Evolutionary conservation across 768 basidiomycete species (phyloP).

Genomic region (Trametes sanguinea): DNA sequence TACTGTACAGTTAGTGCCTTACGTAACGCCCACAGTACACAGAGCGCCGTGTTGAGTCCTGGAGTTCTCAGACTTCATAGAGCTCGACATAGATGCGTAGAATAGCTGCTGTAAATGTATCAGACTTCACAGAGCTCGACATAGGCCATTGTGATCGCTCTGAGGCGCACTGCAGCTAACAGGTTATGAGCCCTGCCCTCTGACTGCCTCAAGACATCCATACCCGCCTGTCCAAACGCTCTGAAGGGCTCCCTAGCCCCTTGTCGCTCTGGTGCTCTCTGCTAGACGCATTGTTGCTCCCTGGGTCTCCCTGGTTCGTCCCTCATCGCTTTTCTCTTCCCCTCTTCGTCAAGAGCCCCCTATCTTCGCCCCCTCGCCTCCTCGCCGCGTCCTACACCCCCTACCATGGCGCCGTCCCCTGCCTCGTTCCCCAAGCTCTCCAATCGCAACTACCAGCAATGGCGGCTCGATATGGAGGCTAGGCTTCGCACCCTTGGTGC

Average conservation of each 20-base stretch:
- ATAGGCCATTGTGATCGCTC: slow-evolving; percentile 4
- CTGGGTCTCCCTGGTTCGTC: slow-evolving; percentile 1
- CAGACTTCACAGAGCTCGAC: slow-evolving; percentile 6
- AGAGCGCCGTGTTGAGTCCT: slow-evolving; percentile 5
- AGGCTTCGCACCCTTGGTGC: no score
- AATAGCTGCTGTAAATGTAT: not conserved
- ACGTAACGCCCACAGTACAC: slow-evolving; percentile 4
- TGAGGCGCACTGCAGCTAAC: slow-evolving; percentile 9
- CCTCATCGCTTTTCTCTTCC: not conserved
- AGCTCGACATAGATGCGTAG: no score
- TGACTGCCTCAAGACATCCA: slow-evolving; percentile 12
- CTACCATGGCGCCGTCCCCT: slow-evolving; percentile 2
- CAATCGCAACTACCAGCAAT: slow-evolving; percentile 14
- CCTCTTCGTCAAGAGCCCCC: not conserved
- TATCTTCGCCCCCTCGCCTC: not conserved
- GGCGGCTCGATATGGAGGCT: not conserved
- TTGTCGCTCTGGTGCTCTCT: not conserved
- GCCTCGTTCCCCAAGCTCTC: slow-evolving; percentile 10
- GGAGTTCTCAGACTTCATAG: slow-evolving; percentile 7
- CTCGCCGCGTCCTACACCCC: not conserved
- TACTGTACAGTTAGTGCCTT: slow-evolving; percentile 1
- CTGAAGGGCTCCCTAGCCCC: not conserved
- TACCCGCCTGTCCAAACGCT: slow-evolving; percentile 9
- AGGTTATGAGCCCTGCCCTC: slow-evolving; percentile 15
- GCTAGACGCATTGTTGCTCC: not conserved